These are phyloP conservation scores for Pseudogymnoascus sp. DNA, from an alignment of 2,329 filamentous ascomycete species.

Conservation along the genomic window DNA sequence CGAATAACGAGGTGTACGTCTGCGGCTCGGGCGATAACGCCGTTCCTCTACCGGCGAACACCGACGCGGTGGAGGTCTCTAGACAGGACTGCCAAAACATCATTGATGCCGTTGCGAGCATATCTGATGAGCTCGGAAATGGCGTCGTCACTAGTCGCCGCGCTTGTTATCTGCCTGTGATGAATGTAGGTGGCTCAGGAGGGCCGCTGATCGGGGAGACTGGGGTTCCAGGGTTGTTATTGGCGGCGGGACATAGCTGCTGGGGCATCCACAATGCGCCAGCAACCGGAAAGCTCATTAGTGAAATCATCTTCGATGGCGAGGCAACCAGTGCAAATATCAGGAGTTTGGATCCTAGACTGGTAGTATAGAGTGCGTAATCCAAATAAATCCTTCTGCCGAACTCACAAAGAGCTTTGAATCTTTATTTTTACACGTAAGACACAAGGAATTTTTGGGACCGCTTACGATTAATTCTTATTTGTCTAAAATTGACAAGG, in stretches of 20 bases:
- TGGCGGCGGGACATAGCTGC: slow-evolving; percentile 89
- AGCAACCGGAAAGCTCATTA: slow-evolving; percentile 75
- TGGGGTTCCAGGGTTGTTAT: slow-evolving; percentile 63
- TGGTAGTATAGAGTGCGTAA: slow-evolving; percentile 34
- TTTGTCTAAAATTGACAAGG: neutral
- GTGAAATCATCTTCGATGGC: slow-evolving; percentile 72
- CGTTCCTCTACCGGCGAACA: slow-evolving; percentile 68
- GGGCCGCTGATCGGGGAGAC: slow-evolving; percentile 73
- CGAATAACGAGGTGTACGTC: slow-evolving; percentile 84
- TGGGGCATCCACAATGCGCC: slow-evolving; percentile 98
- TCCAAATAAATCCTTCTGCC: neutral
- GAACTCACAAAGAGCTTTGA: neutral
- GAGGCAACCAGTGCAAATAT: slow-evolving; percentile 62
- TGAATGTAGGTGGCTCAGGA: slow-evolving; percentile 40
- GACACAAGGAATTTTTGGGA: neutral
- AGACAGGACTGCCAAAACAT: slow-evolving; percentile 76
- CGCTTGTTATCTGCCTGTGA: slow-evolving; percentile 78
- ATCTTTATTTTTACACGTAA: neutral
- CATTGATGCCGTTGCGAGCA: slow-evolving; percentile 64
- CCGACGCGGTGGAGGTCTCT: slow-evolving; percentile 71
- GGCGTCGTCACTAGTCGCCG: slow-evolving; percentile 69
- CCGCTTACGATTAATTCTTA: neutral
- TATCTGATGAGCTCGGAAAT: slow-evolving; percentile 60
- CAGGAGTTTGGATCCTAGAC: slow-evolving; percentile 59
- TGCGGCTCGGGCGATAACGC: slow-evolving; percentile 82